phyloP scores from a whole-genome alignment of 257 asterid genomes.

The Petrea volubilis region DNA sequence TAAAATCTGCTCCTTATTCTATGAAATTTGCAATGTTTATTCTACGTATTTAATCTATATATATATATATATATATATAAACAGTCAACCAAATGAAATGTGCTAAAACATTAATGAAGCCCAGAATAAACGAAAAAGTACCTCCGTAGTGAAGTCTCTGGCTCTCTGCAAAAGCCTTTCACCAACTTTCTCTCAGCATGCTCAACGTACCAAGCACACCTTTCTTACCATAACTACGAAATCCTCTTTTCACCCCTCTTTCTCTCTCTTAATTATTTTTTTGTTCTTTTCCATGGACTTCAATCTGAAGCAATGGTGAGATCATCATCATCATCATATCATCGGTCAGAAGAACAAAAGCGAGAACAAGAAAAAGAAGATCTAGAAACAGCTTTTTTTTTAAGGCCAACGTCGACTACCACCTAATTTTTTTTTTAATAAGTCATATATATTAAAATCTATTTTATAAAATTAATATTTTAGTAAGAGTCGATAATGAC shows the following conservation, averaged over 20 bases:
- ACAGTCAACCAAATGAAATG: not conserved
- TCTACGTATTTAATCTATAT: not conserved
- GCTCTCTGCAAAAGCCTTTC: constrained; percentile 16
- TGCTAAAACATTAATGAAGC: not conserved
- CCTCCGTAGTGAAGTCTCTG: constrained; percentile 23
- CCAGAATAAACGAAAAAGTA: not conserved
- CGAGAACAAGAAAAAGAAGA: constrained; percentile 14
- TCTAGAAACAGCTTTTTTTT: too few relatives aligned
- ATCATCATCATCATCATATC: too few relatives aligned
- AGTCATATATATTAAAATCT: too few relatives aligned
- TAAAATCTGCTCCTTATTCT: too few relatives aligned
- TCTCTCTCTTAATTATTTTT: constrained; percentile 11
- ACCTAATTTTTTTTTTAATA: too few relatives aligned
- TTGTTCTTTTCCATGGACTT: constrained; percentile 60
- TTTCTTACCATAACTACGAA: constrained; percentile 9
- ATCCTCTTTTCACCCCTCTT: not conserved
- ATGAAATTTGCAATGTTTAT: too few relatives aligned
- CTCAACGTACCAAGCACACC: constrained; percentile 23
- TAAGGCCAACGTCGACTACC: too few relatives aligned
- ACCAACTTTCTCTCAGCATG: constrained; percentile 25
- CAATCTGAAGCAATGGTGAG: constrained; percentile 77
- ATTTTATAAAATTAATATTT: too few relatives aligned
- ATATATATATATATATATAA: not conserved
- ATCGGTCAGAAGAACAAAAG: constrained; percentile 24
- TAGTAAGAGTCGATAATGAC: too few relatives aligned